Conservation (phyloP, 768 basidiomycete genomes). For the Suillus americanus region DNA sequence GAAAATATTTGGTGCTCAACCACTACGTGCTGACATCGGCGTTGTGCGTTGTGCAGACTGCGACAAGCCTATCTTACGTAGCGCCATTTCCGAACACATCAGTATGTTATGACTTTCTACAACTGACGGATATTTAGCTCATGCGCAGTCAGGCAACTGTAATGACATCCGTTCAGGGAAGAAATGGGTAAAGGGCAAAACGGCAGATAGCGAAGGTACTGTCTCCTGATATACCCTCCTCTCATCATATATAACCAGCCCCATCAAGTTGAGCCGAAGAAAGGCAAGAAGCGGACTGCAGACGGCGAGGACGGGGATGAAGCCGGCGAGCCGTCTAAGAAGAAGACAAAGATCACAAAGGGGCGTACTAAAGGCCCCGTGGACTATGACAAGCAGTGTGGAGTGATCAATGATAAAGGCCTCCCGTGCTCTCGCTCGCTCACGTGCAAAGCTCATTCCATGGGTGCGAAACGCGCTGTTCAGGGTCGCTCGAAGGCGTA, state of each 20-base stretch:
- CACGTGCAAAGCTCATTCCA: slow-evolving; percentile 97
- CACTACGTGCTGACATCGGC: slow-evolving; percentile 66
- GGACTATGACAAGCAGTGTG: slow-evolving; percentile 90
- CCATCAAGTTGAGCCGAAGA: slow-evolving; percentile 39
- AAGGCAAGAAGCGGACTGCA: slow-evolving; percentile 79
- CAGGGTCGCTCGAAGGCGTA: slow-evolving; percentile 80
- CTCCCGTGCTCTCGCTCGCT: slow-evolving; percentile 92
- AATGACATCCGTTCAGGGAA: slow-evolving; percentile 52
- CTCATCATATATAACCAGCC: slow-evolving; percentile 8
- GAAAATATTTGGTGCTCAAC: slow-evolving; percentile 82
- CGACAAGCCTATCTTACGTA: slow-evolving; percentile 75
- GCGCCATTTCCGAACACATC: slow-evolving; percentile 72
- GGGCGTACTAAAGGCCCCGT: slow-evolving; percentile 83
- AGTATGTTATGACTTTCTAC: slow-evolving; percentile 44
- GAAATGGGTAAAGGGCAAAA: slow-evolving; percentile 59
- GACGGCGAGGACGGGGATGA: slow-evolving; percentile 71
- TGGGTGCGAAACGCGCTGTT: slow-evolving; percentile 94
- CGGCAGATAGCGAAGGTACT: slow-evolving; percentile 47
- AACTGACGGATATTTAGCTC: slow-evolving; percentile 9
- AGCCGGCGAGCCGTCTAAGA: slow-evolving; percentile 65
- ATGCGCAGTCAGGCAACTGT: slow-evolving; percentile 52
- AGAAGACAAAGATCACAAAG: slow-evolving; percentile 81
- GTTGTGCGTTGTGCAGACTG: slow-evolving; percentile 79
- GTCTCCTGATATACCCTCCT: slow-evolving; percentile 1
- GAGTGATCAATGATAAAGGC: slow-evolving; percentile 95